These are phyloP conservation scores for Ceratobasidium sp. DNA, from an alignment of 1,284 basidiomycete species.

Conservation along the genomic window DNA sequence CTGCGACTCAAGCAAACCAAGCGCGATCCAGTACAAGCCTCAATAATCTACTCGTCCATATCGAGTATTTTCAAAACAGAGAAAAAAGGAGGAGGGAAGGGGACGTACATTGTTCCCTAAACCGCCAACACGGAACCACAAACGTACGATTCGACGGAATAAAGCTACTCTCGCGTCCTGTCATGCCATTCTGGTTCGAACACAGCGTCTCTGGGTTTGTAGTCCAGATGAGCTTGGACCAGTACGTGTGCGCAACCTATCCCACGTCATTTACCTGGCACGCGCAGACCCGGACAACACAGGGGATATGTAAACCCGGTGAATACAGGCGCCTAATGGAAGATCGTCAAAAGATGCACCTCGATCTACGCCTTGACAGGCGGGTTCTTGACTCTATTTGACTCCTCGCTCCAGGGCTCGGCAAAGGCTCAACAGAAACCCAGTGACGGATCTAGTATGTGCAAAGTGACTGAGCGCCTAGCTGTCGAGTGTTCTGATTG, in stretches of 20 bases:
- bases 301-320: too few species aligned
- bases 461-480: too few species aligned
- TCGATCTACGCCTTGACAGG: constrained; percentile 79
- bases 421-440: constrained; percentile 53
- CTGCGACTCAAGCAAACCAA: constrained; percentile 84
- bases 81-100: constrained; percentile 46
- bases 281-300: too few species aligned
- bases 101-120: constrained; percentile 74
- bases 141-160: constrained; percentile 93
- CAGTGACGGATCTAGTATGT: too few species aligned
- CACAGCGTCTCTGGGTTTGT: constrained; percentile 83
- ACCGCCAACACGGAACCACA: constrained; percentile 86
- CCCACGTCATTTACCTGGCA: background rate
- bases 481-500: constrained; percentile 52
- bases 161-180: constrained; percentile 81
- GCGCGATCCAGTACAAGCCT: constrained; percentile 86
- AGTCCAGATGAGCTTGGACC: constrained; percentile 80
- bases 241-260: constrained; percentile 81
- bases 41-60: constrained; percentile 73
- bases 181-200: constrained; percentile 58
- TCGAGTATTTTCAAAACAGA: background rate
- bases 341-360: background rate
- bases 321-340: background rate
- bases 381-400: constrained; percentile 75
- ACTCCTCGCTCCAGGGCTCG: constrained; percentile 47